Percentiles rank a stretch among this genome's conserved stretches.
phyloP scores from a whole-genome alignment of 2,329 filamentous ascomycete genomes.

The Trichoderma endophyticum region DNA sequence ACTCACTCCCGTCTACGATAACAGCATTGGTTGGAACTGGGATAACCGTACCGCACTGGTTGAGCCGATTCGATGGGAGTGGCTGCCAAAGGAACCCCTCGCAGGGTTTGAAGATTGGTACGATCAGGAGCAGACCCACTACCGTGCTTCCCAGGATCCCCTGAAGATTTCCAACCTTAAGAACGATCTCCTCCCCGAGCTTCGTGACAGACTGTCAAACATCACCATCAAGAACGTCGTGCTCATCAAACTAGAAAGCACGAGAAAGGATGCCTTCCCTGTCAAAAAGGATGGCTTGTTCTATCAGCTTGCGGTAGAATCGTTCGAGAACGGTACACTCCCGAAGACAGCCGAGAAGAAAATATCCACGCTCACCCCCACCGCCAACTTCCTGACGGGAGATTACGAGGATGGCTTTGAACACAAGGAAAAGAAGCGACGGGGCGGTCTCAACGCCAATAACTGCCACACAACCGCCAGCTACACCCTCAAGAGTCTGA shows the following conservation, averaged over 20 bases:
- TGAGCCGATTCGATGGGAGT: constrained; percentile 24
- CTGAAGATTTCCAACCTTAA: constrained; percentile 40
- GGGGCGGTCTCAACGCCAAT: constrained; percentile 40
- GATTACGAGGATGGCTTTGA: constrained; percentile 35
- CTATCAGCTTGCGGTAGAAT: constrained; percentile 33
- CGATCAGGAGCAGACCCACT: constrained; percentile 27
- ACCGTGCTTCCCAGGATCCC: constrained; percentile 36
- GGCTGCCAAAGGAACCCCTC: constrained; percentile 28
- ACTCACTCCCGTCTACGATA: constrained; percentile 25
- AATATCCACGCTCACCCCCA: constrained; percentile 29
- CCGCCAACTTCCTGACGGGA: constrained; percentile 33
- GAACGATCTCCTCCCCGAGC: constrained; percentile 29
- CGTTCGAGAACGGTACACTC: constrained; percentile 32
- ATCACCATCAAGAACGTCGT: constrained; percentile 41
- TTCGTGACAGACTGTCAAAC: constrained; percentile 27
- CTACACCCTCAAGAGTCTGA: constrained; percentile 43
- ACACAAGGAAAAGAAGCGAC: constrained; percentile 23
- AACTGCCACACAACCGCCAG: constrained; percentile 41
- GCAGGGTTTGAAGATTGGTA: constrained; percentile 32
- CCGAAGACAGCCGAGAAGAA: constrained; percentile 32
- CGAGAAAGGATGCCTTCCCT: constrained; percentile 43
- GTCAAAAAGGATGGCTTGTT: constrained; percentile 40
- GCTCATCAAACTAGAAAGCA: constrained; percentile 42
- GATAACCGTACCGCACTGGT: constrained; percentile 30
- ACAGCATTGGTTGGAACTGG: constrained; percentile 28